Evolutionary conservation across 169 alveolate species (phyloP).

Genomic region (Theileria equi): DNA sequence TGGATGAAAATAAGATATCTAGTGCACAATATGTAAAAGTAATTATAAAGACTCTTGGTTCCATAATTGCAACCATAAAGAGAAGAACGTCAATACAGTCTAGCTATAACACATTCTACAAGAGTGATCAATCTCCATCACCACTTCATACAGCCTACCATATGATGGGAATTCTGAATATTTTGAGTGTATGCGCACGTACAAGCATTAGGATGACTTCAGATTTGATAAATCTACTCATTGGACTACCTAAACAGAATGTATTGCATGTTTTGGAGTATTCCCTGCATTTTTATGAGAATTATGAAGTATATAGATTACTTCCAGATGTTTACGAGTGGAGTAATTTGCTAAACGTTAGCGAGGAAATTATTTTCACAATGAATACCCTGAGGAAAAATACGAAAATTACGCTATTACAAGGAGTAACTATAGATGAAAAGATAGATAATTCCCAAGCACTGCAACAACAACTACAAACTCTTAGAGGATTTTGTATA

Average conservation of each 20-base stretch:
- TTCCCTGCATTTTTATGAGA: too few species aligned
- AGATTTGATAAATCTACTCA: constrained; percentile 5
- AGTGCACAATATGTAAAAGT: not conserved
- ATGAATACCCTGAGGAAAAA: too few species aligned
- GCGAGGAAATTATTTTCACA: not conserved
- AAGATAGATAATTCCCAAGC: too few species aligned
- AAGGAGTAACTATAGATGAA: too few species aligned
- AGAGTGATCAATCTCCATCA: not conserved
- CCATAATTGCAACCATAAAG: not conserved
- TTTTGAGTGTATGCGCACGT: not conserved
- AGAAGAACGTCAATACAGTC: not conserved
- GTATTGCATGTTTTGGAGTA: not conserved
- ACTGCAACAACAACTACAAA: too few species aligned
- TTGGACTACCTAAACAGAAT: constrained; percentile 6
- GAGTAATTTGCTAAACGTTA: not conserved
- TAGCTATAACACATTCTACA: not conserved
- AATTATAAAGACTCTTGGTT: not conserved
- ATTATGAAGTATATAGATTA: not conserved
- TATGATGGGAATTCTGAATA: constrained; percentile 25
- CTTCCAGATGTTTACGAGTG: not conserved
- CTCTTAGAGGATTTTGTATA: constrained; percentile 4
- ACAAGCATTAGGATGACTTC: constrained; percentile 4
- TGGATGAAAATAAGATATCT: not conserved
- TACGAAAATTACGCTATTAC: too few species aligned
- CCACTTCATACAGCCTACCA: constrained; percentile 18